phyloP scores from a whole-genome alignment of 2,329 filamentous ascomycete genomes.

The Pestalotiopsis sp. region DNA sequence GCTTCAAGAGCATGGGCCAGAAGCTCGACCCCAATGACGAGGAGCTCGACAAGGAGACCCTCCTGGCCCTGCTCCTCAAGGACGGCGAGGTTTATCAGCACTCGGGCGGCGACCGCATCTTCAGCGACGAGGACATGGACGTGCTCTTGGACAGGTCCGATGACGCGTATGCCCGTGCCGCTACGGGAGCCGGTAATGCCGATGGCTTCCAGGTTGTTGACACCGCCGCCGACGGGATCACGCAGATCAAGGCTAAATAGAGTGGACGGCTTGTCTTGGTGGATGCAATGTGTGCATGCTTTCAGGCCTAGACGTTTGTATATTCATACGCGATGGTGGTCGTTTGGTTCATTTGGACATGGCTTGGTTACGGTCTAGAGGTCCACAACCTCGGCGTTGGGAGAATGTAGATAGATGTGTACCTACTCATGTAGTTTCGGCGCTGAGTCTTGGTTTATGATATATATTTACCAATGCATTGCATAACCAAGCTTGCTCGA shows the following conservation, averaged over 20 bases:
- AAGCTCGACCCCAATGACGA: slow-evolving; percentile 52
- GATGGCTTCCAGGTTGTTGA: slow-evolving; percentile 77
- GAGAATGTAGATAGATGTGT: too few relatives aligned
- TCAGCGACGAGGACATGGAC: slow-evolving; percentile 75
- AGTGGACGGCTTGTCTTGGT: not conserved
- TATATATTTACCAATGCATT: too few relatives aligned
- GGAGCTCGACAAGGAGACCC: slow-evolving; percentile 58
- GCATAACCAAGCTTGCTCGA: too few relatives aligned
- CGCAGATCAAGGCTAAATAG: slow-evolving; percentile 22
- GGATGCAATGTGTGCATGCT: not conserved
- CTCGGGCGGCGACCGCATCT: slow-evolving; percentile 61
- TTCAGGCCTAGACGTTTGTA: not conserved
- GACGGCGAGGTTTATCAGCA: slow-evolving; percentile 69
- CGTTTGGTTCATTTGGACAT: not conserved
- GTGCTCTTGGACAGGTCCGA: slow-evolving; percentile 74
- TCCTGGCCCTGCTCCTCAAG: slow-evolving; percentile 63
- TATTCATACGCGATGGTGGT: not conserved
- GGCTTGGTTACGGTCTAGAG: not conserved
- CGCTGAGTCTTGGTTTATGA: too few relatives aligned
- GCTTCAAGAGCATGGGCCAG: slow-evolving; percentile 70
- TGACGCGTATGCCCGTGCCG: slow-evolving; percentile 67
- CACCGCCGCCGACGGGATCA: slow-evolving; percentile 61
- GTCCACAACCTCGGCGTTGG: too few relatives aligned
- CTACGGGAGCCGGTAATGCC: slow-evolving; percentile 73
- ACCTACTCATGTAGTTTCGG: too few relatives aligned